Evolutionary conservation across 1,284 basidiomycete genomes (phyloP), one percentile per base, ranked within the genome.

Genomic region (Bondarzewia mesenterica): DNA sequence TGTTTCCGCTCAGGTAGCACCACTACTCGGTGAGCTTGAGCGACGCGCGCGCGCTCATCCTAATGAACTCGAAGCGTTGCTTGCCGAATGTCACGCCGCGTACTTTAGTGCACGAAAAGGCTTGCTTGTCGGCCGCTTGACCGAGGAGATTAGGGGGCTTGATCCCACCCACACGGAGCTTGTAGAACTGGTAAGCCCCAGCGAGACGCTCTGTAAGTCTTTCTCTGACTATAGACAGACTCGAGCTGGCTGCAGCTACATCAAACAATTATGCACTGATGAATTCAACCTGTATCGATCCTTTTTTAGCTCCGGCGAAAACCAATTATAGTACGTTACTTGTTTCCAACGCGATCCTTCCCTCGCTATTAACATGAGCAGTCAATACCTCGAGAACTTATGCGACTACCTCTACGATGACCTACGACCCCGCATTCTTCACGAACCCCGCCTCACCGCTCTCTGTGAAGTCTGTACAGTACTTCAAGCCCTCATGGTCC

Each of bases 361-460:
- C 4, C 3, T 39, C 5, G 2, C 21, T 18, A 15, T 39, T 7
- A 18, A 4, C 5, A 18, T 18, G 21, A 12, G 18, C 59, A 94
- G 91, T 58, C 75, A 80, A 50, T 96, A 90, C 65, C 75, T 96
- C 20, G 93, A 95, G 68, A 82, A 77, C 5, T 74, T 97, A 0
- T 96, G 92, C 58, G 93, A 96, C 66, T 80, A 92, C 58, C 78
- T 96, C 21, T 95, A 93, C 61, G 93, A 96, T 64, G 89, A 93
- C 56, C 78, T 96, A 3, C 85, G 93, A 1, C 93, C 93, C 4
- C 82, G 92, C 5, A 95, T 96, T 55, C 75, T 96, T 1, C 93
- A 96, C 58, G 93, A 96, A 61, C 83, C 85, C 0, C 81, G 85
- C 5, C 78, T 97, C 42, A 85, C 85, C 1, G 82, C 84, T 0